A percentile compares a stretch with the other conserved stretches of the same genome.
Evolutionary conservation across 768 basidiomycete genomes (phyloP).

Genomic region (Boletus reticulatus): DNA sequence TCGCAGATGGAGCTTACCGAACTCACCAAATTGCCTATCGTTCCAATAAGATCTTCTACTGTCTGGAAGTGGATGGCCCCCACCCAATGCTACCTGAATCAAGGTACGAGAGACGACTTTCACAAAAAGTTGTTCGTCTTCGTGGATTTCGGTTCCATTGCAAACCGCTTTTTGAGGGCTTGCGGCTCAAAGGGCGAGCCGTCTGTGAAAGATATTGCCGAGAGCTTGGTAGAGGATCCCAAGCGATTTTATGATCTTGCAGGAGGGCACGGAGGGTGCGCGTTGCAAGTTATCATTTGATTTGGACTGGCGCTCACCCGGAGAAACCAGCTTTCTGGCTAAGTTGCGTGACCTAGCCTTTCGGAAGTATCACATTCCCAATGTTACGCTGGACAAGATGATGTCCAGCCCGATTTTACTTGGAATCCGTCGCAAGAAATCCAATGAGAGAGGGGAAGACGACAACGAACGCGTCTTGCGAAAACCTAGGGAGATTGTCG

Average conservation of each 20-base stretch:
- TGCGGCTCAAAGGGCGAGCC: constrained; percentile 89
- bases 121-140: constrained; percentile 82
- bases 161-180: constrained; percentile 77
- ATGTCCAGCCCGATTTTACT: constrained; percentile 66
- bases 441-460: constrained; percentile 51
- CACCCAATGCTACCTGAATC: constrained; percentile 63
- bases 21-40: constrained; percentile 56
- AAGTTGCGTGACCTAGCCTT: constrained; percentile 82
- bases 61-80: constrained; percentile 45
- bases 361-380: constrained; percentile 52
- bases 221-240: constrained; percentile 64
- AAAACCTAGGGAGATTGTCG: constrained; percentile 61
- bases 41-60: constrained; percentile 27
- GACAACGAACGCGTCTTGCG: constrained; percentile 61
- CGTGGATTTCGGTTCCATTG: constrained; percentile 77
- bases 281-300: neutral
- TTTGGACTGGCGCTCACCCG: neutral
- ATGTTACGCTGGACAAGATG: constrained; percentile 54
- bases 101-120: constrained; percentile 48
- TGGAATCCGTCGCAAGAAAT: constrained; percentile 56
- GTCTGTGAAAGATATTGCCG: constrained; percentile 73
- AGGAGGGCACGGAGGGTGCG: constrained; percentile 62
- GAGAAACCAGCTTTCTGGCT: constrained; percentile 56
- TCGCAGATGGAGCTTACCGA: constrained; percentile 45
- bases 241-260: constrained; percentile 64